phyloP scores from a whole-genome alignment of 306 rosid species.

The Gastrolobium villosum region DNA sequence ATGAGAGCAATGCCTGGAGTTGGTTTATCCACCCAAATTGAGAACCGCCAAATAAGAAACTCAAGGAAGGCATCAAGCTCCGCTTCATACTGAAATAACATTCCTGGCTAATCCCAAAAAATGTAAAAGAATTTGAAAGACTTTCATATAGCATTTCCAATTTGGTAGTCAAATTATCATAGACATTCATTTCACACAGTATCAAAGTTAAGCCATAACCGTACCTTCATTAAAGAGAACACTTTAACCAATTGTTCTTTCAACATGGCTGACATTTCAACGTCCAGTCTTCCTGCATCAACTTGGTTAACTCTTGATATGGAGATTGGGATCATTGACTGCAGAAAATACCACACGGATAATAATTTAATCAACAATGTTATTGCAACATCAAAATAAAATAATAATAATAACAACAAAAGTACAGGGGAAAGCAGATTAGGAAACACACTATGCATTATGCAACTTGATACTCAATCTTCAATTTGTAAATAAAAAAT shows the following conservation, averaged over 20 bases:
- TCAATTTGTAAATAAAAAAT: background rate
- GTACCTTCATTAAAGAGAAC: constrained; percentile 95
- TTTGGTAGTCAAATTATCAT: constrained; percentile 10
- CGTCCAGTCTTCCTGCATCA: constrained; percentile 92
- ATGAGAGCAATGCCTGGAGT: constrained; percentile 96
- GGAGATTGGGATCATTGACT: constrained; percentile 79
- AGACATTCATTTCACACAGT: constrained; percentile 10
- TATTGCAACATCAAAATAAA: background rate
- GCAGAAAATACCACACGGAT: constrained; percentile 39
- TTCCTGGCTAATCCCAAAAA: constrained; percentile 97
- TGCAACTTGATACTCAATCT: constrained; percentile 28
- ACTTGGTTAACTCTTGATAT: constrained; percentile 97
- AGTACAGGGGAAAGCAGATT: background rate
- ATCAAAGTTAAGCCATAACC: constrained; percentile 27
- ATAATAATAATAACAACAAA: background rate
- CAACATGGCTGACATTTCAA: constrained; percentile 99
- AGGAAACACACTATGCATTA: background rate
- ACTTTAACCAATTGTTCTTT: constrained; percentile 97
- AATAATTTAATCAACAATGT: background rate
- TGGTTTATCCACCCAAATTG: constrained; percentile 98
- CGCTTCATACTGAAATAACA: constrained; percentile 98
- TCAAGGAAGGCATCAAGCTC: constrained; percentile 87
- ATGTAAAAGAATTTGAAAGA: constrained; percentile 45
- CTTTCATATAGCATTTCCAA: constrained; percentile 36
- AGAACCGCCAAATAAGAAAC: constrained; percentile 97